These are phyloP conservation scores for Raffaelea ambrosiae DNA, from an alignment of 2,329 filamentous ascomycete genomes.

Conservation along the genomic window DNA sequence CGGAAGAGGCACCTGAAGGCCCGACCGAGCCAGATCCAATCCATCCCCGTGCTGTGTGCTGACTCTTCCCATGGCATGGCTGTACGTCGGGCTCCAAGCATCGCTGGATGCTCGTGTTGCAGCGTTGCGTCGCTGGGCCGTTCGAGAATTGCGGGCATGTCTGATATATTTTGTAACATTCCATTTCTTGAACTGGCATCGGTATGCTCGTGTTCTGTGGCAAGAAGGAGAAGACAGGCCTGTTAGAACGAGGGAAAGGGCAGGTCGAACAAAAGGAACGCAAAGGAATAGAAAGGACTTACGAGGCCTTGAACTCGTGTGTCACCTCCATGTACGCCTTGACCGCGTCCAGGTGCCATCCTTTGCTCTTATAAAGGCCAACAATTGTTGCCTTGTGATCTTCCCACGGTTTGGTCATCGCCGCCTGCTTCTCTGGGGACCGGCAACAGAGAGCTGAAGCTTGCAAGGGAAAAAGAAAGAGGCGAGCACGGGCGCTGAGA, in stretches of 20 bases:
- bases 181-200: slow-evolving; percentile 39
- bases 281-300: slow-evolving; percentile 13
- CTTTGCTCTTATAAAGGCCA: slow-evolving; percentile 30
- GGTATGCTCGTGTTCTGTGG: slow-evolving; percentile 31
- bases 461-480: background rate
- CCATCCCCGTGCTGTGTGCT: no score
- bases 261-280: background rate
- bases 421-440: no score
- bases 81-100: no score
- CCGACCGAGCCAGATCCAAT: no score
- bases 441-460: background rate
- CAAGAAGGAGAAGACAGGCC: background rate
- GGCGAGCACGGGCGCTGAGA: background rate
- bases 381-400: slow-evolving; percentile 26
- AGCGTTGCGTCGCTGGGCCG: no score
- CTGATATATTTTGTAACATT: slow-evolving; percentile 38
- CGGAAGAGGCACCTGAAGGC: no score
- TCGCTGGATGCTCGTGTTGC: no score
- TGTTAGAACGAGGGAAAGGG: no score
- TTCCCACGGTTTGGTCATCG: slow-evolving; percentile 38
- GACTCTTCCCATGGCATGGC: no score
- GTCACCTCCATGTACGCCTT: slow-evolving; percentile 9
- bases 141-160: slow-evolving; percentile 13
- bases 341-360: slow-evolving; percentile 31
- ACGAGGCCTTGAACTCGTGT: slow-evolving; percentile 23